Percentiles rank a stretch among this genome's conserved stretches.
These are phyloP conservation scores for Cyberlindnera saturnus DNA, from an alignment of 805 yeast species.

Conservation along the genomic window DNA sequence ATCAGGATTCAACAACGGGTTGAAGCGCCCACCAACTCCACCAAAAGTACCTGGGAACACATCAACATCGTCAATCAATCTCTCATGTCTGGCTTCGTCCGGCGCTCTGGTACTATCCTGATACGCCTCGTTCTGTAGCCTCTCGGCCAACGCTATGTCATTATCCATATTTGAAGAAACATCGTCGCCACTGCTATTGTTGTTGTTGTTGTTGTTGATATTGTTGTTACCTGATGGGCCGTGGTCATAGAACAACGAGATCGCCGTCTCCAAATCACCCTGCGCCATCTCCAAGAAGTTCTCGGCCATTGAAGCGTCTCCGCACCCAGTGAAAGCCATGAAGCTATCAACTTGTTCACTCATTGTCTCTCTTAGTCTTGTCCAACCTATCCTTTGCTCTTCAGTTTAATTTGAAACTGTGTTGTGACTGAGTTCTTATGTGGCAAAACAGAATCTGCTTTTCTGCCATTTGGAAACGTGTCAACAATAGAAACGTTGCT, in stretches of 20 bases:
- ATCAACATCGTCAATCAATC: constrained; percentile 49
- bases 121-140: constrained; percentile 61
- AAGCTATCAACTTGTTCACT: constrained; percentile 62
- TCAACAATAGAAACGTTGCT: no score
- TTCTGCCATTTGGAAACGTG: no score
- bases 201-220: constrained; percentile 3
- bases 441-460: no score
- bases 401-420: no score
- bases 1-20: constrained; percentile 8
- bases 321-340: constrained; percentile 75
- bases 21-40: constrained; percentile 31
- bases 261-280: constrained; percentile 75
- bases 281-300: constrained; percentile 78
- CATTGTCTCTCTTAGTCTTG: constrained; percentile 6
- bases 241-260: constrained; percentile 73
- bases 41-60: constrained; percentile 31
- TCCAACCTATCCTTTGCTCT: no score
- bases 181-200: constrained; percentile 2
- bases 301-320: constrained; percentile 60
- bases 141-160: constrained; percentile 53
- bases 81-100: constrained; percentile 72
- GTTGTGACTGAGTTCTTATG: no score
- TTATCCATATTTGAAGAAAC: not conserved
- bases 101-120: constrained; percentile 50
- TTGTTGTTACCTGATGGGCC: constrained; percentile 30